Evolutionary conservation across 495 filamentous ascomycete species (phyloP), one percentile per base, ranked within the genome.

Genomic region (Penicillium odoratum): DNA sequence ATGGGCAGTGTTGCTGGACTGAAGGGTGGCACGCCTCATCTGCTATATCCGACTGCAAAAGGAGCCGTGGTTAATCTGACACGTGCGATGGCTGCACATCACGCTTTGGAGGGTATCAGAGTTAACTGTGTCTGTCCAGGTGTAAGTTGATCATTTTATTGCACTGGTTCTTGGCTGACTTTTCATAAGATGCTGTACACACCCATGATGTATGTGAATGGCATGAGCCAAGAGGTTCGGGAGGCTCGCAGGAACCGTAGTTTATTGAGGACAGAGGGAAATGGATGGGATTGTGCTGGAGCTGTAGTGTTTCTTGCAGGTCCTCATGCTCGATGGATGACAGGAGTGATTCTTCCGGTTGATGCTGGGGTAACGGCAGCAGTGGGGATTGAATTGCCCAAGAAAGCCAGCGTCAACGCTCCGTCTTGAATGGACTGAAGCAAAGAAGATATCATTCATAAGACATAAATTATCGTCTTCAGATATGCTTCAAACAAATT

Each of bases 121-220:
- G 82, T 85, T 1, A 86, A 86, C 48, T 84, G 82, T 48, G 82
- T 86, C 5, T 83, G 80, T 63, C 83, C 82, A 15, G 83, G 83
- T 46, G 68, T 66, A 55, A 57, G 57, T 60, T 15, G 26, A 8
- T 45, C 10, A 1, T 7, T 26, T 7, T 21, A 3, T 15, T 3
- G 33, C n/a, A 6, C 13, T 33, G 9, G 15, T 1, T 18, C 13
- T 29, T n/a, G 15, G 13, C 47, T 56, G 34, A 60, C 4, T 51
- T 30, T 1, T 4, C 21, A 13, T 10, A 51, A 67, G 51, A 83
- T 84, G 79, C 69, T 86, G 5, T 86, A 79, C 53, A 85, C 81
- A n/a, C 81, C 83, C 0, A 85, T 85, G 82, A 80, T 85, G 73
- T 80, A 80, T 57, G 71, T 64, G 3, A 67, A 71, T 7, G 81